These are phyloP conservation scores for Suaeda aralocaspica DNA, from an alignment of 148 eudicot species.

Conservation along the genomic window DNA sequence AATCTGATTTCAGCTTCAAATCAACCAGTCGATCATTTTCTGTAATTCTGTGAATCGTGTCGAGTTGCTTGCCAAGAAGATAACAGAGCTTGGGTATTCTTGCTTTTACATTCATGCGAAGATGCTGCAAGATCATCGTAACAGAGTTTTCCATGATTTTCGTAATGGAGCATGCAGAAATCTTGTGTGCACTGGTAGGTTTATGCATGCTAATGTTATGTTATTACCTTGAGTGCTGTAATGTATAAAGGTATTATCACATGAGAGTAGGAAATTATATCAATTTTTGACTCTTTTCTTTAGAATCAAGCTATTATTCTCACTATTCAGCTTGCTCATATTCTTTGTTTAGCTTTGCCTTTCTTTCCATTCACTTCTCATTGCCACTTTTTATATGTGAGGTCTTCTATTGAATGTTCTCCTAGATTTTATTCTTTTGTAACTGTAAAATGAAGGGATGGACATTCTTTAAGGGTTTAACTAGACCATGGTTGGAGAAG, in stretches of 20 bases:
- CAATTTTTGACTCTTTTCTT: not conserved
- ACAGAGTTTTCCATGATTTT: conserved; percentile 88
- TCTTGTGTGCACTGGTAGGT: conserved; percentile 88
- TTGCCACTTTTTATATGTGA: no score
- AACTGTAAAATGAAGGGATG: not conserved
- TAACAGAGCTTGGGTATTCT: conserved; percentile 87
- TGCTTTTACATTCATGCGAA: conserved; percentile 91
- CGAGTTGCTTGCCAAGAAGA: conserved; percentile 85
- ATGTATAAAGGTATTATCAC: not conserved
- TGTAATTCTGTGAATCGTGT: conserved; percentile 95
- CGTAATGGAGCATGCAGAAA: conserved; percentile 95
- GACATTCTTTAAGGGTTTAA: not conserved
- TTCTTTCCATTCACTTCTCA: no score
- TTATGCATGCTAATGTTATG: not conserved
- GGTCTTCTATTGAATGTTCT: no score
- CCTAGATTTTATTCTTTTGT: no score
- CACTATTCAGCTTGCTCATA: not conserved
- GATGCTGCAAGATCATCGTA: conserved; percentile 95
- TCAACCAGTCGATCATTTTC: conserved; percentile 90
- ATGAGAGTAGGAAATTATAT: not conserved
- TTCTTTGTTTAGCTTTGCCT: not conserved
- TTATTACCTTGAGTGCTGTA: not conserved
- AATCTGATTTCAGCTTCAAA: conserved; percentile 67
- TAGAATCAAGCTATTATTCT: not conserved
- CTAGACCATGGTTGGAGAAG: not conserved